Evolutionary conservation across 352 stramenopile genomes (phyloP).

Genomic region (Globisporangium rhizosaccharum): DNA sequence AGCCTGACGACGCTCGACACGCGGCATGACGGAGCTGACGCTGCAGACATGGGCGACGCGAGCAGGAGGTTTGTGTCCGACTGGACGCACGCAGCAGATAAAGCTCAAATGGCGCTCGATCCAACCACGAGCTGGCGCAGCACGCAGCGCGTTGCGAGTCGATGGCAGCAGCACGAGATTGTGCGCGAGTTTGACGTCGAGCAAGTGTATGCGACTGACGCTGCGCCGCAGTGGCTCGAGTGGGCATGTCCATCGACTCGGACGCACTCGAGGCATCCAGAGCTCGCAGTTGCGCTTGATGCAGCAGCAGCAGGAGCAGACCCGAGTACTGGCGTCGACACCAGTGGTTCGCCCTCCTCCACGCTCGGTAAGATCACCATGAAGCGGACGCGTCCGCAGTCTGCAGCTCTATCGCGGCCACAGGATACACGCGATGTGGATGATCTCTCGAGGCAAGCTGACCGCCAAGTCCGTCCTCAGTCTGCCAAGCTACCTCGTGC

Average conservation of each 20-base stretch:
- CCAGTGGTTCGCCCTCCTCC: neutral
- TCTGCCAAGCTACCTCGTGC: conserved; percentile 8
- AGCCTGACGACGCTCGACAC: neutral
- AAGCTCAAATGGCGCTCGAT: neutral
- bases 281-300: neutral
- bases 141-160: conserved; percentile 20
- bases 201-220: conserved; percentile 12
- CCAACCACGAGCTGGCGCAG: conserved; percentile 14
- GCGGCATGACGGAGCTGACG: neutral
- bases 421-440: neutral
- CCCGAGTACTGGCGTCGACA: too few species aligned
- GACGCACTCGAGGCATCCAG: neutral
- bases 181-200: conserved; percentile 13
- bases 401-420: conserved; percentile 15
- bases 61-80: conserved; percentile 22
- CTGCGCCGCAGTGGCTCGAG: conserved; percentile 6
- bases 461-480: conserved; percentile 6
- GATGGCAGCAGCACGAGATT: conserved; percentile 12
- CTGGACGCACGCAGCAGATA: conserved; percentile 18
- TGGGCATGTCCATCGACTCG: conserved; percentile 4
- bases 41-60: conserved; percentile 19
- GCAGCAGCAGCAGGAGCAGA: too few species aligned
- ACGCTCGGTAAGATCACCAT: neutral
- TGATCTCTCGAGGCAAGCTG: neutral
- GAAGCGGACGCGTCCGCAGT: conserved; percentile 21